Evolutionary conservation across 768 basidiomycete species (phyloP), one percentile per base, ranked within the genome.

Genomic region (Dacryopinax spathularia): DNA sequence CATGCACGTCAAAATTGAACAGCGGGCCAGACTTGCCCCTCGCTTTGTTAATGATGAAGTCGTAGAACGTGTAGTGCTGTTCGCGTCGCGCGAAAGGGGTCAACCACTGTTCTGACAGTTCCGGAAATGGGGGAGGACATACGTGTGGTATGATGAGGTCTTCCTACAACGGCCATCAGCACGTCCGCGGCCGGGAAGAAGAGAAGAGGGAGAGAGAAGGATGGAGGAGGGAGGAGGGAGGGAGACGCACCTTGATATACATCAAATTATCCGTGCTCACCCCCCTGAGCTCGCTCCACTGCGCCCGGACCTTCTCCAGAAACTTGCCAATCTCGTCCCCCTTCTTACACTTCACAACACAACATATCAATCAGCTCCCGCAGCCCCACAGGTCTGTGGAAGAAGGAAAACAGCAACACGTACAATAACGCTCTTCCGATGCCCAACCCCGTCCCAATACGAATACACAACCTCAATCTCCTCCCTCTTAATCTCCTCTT

Each of bases 1-100:
- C 96, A 73, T 99, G 96, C 5, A 98, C 96, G 74, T 99, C 96
- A 71, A 99, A 99, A 74, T 89, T 96, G 78, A 99, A 99, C 63
- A 99, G 76, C 4, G 96, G 96, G 0, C 96, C 96, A 0, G 93
- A 96, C 75, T 99, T 99, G 29, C 96, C 96, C 25, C 96, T 85
- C 7, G 94, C 93, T 76, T 96, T 97, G 80, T 98, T 98, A 69
- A 98, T 79, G 68, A 99, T 96, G 68, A 99, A 98, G 75, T 94
- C 90, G 73, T 97, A 98, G 73, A 99, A 99, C 1, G 94, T 96
- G 75, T 97, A 84, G 72, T 98, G 95, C 91, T 97, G 69, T n/a
- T 29, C 22, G n/a, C n/a, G n/a, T n/a, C n/a, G n/a, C n/a, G n/a
- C n/a, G n/a, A 27, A 31, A 27, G 13, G 5, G 3, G 18, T 56